phyloP scores from a whole-genome alignment of 73 alveolate species.

The Stentor roeselii region DNA sequence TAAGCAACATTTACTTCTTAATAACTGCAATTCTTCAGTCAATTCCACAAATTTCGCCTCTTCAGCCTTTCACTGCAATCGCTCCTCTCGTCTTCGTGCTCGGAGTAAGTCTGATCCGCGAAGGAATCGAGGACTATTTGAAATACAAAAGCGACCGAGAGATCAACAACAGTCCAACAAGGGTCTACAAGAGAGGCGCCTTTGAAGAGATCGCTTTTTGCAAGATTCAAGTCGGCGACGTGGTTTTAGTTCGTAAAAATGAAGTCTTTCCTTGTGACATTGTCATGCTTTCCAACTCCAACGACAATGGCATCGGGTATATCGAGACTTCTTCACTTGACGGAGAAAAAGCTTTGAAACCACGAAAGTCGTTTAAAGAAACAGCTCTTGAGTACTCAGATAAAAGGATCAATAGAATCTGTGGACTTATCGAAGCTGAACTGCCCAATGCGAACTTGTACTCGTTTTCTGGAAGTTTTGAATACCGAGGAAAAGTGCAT shows the following conservation, averaged over 20 bases:
- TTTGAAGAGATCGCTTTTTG: slow-evolving; percentile 39
- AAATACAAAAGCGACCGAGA: slow-evolving; percentile 49
- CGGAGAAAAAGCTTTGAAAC: slow-evolving; percentile 97
- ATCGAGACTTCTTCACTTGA: slow-evolving; percentile 94
- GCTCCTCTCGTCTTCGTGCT: slow-evolving; percentile 64
- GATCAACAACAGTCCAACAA: slow-evolving; percentile 30
- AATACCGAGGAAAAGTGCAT: neutral
- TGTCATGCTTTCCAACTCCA: slow-evolving; percentile 76
- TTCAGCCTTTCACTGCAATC: slow-evolving; percentile 56
- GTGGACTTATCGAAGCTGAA: slow-evolving; percentile 43
- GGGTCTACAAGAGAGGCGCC: slow-evolving; percentile 34
- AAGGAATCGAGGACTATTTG: slow-evolving; percentile 87
- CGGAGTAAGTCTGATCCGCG: slow-evolving; percentile 79
- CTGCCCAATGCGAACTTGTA: slow-evolving; percentile 72
- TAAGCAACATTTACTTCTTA: slow-evolving; percentile 78
- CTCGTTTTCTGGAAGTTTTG: slow-evolving; percentile 59
- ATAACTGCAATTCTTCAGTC: slow-evolving; percentile 65
- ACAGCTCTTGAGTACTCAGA: neutral
- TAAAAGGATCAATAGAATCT: neutral
- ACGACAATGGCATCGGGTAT: slow-evolving; percentile 85
- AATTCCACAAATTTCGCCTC: slow-evolving; percentile 75
- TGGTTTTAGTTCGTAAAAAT: slow-evolving; percentile 37
- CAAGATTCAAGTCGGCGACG: slow-evolving; percentile 50
- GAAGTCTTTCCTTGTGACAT: slow-evolving; percentile 94
- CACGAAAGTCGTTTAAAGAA: slow-evolving; percentile 50